Conservation (phyloP, 176 grass and related monocot genomes). For the Paspalum notatum region DNA sequence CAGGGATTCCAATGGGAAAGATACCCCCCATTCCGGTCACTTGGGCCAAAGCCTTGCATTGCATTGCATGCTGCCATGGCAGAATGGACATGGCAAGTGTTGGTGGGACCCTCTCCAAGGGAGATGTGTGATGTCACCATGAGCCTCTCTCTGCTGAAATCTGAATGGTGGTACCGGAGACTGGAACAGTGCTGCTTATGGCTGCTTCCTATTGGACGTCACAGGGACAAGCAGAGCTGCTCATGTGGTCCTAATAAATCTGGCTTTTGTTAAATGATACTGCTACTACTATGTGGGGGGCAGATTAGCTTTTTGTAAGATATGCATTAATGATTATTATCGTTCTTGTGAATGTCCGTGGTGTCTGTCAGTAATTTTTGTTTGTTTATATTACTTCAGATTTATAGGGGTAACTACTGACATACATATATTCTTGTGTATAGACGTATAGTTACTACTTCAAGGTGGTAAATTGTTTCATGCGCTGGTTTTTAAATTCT, state of each 20-base stretch:
- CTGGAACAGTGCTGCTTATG: conserved; percentile 39
- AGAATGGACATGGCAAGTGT: conserved; percentile 18
- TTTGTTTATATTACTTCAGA: not conserved
- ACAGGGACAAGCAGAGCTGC: conserved; percentile 26
- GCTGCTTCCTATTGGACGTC: conserved; percentile 38
- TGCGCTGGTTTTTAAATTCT: not conserved
- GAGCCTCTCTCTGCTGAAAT: conserved; percentile 22
- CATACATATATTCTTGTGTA: not conserved
- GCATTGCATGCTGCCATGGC: conserved; percentile 13
- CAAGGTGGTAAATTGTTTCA: not conserved
- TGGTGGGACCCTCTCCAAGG: not conserved
- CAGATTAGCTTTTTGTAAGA: conserved; percentile 8
- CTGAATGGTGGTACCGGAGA: conserved; percentile 38
- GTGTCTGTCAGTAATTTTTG: conserved; percentile 7
- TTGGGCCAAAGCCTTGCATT: not conserved
- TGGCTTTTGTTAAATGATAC: conserved; percentile 12
- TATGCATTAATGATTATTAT: not conserved
- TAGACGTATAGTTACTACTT: not conserved
- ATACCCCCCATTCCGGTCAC: conserved; percentile 31
- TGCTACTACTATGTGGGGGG: not conserved
- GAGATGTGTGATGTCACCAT: conserved; percentile 46
- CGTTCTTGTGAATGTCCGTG: conserved; percentile 12
- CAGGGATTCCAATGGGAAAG: conserved; percentile 42
- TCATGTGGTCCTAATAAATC: conserved; percentile 26
- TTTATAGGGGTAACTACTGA: not conserved